Conservation (phyloP, 441 rosid genomes). For the Brassica hybrid region DNA sequence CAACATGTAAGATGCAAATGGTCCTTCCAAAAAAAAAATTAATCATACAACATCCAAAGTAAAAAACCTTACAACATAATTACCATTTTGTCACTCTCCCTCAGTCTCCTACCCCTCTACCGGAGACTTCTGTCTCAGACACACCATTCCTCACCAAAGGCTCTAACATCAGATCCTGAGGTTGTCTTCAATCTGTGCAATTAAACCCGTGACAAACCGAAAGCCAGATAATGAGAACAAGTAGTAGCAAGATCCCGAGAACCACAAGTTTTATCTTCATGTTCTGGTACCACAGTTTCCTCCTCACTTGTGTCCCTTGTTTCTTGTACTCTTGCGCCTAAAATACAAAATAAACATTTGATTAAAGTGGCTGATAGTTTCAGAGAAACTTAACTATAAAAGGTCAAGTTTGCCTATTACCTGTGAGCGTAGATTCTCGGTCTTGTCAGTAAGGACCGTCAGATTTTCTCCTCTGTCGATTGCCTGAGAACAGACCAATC, state of each 20-base stretch:
- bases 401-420: constrained; percentile 37
- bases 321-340: constrained; percentile 74
- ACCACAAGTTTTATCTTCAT: constrained; percentile 93
- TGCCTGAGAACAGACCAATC: constrained; percentile 51
- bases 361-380: neutral
- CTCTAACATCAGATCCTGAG: no score
- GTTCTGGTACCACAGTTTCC: constrained; percentile 93
- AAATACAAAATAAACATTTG: neutral
- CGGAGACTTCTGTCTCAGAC: no score
- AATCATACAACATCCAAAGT: no score
- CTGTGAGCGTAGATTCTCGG: constrained; percentile 73
- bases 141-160: no score
- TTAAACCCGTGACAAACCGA: constrained; percentile 85
- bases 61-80: no score
- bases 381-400: neutral
- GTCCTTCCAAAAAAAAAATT: no score
- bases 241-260: constrained; percentile 67
- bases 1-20: no score
- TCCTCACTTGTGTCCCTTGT: constrained; percentile 70
- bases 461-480: constrained; percentile 77
- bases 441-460: constrained; percentile 63
- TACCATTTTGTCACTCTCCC: no score
- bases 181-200: constrained; percentile 35
- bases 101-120: no score
- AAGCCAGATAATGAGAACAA: constrained; percentile 81